Percentiles rank a stretch among this genome's conserved stretches.
Evolutionary conservation across 2,329 filamentous ascomycete species (phyloP).

Genomic region (Ophiostoma quercus): DNA sequence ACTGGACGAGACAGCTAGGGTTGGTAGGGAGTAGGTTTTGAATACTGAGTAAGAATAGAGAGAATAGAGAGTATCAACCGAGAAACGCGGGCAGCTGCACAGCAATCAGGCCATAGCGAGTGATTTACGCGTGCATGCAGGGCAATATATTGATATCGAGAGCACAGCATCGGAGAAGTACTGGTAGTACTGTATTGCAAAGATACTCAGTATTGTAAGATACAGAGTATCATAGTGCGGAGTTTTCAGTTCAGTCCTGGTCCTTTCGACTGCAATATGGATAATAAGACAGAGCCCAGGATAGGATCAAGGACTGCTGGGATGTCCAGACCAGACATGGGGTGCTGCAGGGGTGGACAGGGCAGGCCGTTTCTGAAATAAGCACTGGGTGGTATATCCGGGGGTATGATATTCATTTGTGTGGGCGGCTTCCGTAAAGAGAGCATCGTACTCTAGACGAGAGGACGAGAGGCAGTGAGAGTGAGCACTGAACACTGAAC

Average conservation of each 20-base stretch:
- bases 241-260: background rate
- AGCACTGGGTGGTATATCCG: slow-evolving; percentile 1
- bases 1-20: background rate
- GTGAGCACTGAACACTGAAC: too few relatives aligned
- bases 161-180: background rate
- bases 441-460: background rate
- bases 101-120: background rate
- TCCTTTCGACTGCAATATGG: background rate
- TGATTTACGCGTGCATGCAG: background rate
- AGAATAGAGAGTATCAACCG: too few relatives aligned
- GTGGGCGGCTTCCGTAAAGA: too few relatives aligned
- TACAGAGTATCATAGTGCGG: background rate
- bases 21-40: too few relatives aligned
- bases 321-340: background rate
- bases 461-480: background rate
- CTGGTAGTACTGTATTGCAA: background rate
- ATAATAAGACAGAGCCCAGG: background rate
- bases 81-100: background rate
- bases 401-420: background rate
- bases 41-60: too few relatives aligned
- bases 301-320: background rate
- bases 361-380: background rate
- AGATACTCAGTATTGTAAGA: background rate
- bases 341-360: slow-evolving; percentile 1
- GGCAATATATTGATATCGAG: background rate